These are phyloP conservation scores for Russula lepida DNA, from an alignment of 768 basidiomycete genomes.

Conservation along the genomic window DNA sequence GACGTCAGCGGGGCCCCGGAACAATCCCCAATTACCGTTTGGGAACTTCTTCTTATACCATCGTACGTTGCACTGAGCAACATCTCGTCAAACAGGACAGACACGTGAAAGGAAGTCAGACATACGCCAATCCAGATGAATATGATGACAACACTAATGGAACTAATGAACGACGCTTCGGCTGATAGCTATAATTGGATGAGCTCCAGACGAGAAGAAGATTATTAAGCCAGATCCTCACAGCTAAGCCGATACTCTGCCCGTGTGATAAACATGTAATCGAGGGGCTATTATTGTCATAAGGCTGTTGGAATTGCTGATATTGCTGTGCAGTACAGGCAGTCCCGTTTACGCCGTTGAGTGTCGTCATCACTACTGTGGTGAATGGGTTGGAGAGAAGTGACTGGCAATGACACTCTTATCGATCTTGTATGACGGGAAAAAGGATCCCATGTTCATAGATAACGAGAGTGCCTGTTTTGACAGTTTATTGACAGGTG, in stretches of 20 bases:
- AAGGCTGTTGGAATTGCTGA: background rate
- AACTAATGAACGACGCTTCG: constrained; percentile 25
- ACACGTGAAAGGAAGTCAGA: background rate
- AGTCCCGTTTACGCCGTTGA: constrained; percentile 5
- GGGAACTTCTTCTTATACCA: background rate
- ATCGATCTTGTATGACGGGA: background rate
- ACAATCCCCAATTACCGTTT: constrained; percentile 19
- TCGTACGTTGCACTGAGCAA: constrained; percentile 6
- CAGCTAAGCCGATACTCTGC: constrained; percentile 32
- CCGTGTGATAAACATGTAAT: constrained; percentile 28
- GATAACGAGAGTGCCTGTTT: background rate
- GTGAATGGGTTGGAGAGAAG: background rate
- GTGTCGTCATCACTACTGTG: background rate
- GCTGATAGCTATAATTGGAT: constrained; percentile 25
- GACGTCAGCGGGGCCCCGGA: constrained; percentile 31
- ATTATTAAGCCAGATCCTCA: background rate
- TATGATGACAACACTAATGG: background rate
- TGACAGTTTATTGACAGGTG: too few relatives aligned
- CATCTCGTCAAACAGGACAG: too few relatives aligned
- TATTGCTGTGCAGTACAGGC: constrained; percentile 1
- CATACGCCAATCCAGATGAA: constrained; percentile 12
- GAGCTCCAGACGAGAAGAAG: background rate
- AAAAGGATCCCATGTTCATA: background rate
- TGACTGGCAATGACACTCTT: background rate
- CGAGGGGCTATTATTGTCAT: background rate